Evolutionary conservation across 208 protist genomes (phyloP).

Genomic region (Crithidia fasciculata): DNA sequence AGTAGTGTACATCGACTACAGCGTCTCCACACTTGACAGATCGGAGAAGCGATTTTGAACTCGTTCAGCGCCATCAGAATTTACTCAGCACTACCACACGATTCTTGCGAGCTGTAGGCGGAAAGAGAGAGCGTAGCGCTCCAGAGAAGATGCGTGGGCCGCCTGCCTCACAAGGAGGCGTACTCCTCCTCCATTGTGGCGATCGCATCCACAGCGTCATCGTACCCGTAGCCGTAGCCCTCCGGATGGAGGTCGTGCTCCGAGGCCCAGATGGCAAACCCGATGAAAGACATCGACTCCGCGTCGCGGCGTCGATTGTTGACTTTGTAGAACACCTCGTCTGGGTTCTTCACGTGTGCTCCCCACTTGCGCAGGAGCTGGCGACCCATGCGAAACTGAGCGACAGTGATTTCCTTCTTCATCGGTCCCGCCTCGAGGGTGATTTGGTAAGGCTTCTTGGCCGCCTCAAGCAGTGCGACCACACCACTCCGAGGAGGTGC

Average conservation of each 20-base stretch:
- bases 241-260: conserved; percentile 50
- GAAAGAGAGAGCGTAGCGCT: too few relatives aligned
- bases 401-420: conserved; percentile 42
- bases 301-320: conserved; percentile 28
- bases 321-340: conserved; percentile 39
- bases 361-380: conserved; percentile 60
- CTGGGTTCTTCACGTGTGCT: conserved; percentile 39
- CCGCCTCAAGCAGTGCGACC: conserved; percentile 29
- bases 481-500: conserved; percentile 17
- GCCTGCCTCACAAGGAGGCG: conserved; percentile 1
- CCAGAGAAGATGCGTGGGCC: conserved; percentile 20
- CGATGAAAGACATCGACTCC: conserved; percentile 49
- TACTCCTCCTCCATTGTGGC: conserved; percentile 33
- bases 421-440: conserved; percentile 27
- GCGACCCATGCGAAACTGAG: conserved; percentile 37
- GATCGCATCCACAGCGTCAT: conserved; percentile 22
- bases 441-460: conserved; percentile 35
- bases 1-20: too few relatives aligned
- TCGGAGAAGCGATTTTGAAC: too few relatives aligned
- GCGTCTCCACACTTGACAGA: too few relatives aligned
- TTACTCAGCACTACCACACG: too few relatives aligned
- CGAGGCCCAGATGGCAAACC: conserved; percentile 63
- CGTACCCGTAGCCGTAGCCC: conserved; percentile 45
- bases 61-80: too few relatives aligned
- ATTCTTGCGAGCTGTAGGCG: too few relatives aligned